These are phyloP conservation scores for Alternaria longipes DNA, from an alignment of 2,329 filamentous ascomycete species.

Conservation along the genomic window DNA sequence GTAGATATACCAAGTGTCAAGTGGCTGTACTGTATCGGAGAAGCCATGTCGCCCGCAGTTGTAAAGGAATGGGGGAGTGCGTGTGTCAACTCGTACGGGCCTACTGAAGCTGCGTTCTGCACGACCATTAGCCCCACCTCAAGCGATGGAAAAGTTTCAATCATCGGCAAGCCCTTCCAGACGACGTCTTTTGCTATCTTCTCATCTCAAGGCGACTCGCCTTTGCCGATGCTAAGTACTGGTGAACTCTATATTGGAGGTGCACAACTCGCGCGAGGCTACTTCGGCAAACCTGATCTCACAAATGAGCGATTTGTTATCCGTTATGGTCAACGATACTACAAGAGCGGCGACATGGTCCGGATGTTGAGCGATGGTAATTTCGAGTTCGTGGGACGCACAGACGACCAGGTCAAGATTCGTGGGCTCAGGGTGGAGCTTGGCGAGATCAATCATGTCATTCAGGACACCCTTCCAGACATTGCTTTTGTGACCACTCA, in stretches of 20 bases:
- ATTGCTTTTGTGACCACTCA: conserved; percentile 42
- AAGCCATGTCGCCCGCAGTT: conserved; percentile 53
- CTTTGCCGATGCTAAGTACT: conserved; percentile 51
- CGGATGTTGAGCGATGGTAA: conserved; percentile 50
- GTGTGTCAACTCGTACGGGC: conserved; percentile 58
- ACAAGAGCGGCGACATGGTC: conserved; percentile 51
- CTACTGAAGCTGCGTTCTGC: conserved; percentile 56
- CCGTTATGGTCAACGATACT: conserved; percentile 44
- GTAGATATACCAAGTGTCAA: conserved; percentile 49
- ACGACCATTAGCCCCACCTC: conserved; percentile 53
- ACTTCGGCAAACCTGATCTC: conserved; percentile 49
- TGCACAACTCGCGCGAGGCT: conserved; percentile 57
- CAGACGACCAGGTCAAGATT: conserved; percentile 54
- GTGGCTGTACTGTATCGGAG: conserved; percentile 57
- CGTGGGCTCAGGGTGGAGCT: conserved; percentile 51
- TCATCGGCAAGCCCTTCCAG: conserved; percentile 55
- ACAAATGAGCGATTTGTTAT: conserved; percentile 45
- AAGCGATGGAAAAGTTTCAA: conserved; percentile 43
- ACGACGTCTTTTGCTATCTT: conserved; percentile 53
- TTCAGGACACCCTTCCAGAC: conserved; percentile 33
- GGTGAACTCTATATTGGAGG: conserved; percentile 60
- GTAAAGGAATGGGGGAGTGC: conserved; percentile 50
- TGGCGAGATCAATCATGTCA: conserved; percentile 49
- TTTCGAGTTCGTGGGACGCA: conserved; percentile 52
- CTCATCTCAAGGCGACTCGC: conserved; percentile 36